Evolutionary conservation across 139 green algal species (phyloP).

Genomic region (Zygnema cylindricum): DNA sequence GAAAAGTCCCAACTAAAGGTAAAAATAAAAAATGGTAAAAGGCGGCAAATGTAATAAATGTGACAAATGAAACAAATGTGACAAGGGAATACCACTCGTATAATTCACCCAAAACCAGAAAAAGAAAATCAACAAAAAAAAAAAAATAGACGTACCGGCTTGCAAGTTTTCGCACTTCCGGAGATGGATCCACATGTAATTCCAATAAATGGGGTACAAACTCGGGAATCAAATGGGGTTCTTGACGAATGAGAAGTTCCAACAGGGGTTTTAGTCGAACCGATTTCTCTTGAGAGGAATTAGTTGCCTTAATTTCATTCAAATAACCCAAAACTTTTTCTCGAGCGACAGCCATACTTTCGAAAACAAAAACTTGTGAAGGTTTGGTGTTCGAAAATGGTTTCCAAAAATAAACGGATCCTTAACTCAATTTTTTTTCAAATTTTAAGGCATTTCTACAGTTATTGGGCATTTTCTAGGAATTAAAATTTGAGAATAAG

Average conservation of each 20-base stretch:
- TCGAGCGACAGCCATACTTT: background rate
- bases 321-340: background rate
- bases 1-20: background rate
- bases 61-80: too few species aligned
- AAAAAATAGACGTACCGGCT: background rate
- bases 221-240: background rate
- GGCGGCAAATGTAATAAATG: too few species aligned
- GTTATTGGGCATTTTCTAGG: too few species aligned
- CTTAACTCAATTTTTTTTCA: too few species aligned
- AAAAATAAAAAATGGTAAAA: background rate
- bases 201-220: background rate
- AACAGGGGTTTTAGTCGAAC: background rate
- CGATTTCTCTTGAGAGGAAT: background rate
- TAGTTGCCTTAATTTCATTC: background rate
- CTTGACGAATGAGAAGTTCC: background rate
- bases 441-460: too few species aligned
- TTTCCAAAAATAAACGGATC: too few species aligned
- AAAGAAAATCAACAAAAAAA: background rate
- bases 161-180: background rate
- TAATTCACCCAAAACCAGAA: background rate
- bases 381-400: too few species aligned
- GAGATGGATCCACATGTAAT: background rate
- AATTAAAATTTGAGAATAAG: too few species aligned
- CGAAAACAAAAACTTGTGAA: background rate
- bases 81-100: too few species aligned